phyloP scores from a whole-genome alignment of 2,329 filamentous ascomycete species.

The Apiospora rasikravindrae region DNA sequence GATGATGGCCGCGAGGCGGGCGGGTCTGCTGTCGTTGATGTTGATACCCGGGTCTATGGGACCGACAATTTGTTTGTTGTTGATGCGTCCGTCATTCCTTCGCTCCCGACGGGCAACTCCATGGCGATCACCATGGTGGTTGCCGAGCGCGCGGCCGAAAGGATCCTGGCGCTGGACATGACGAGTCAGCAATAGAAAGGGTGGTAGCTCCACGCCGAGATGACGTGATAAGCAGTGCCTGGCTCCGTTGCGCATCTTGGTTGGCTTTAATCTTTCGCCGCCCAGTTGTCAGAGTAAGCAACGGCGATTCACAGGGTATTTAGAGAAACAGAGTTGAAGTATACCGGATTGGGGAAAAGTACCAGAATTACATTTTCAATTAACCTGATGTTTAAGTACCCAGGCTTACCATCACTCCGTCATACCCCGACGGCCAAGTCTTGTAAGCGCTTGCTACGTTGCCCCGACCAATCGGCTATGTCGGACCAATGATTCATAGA shows the following conservation, averaged over 20 bases:
- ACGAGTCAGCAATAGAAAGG: background rate
- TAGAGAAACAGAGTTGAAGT: background rate
- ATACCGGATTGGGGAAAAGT: background rate
- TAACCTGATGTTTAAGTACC: no score
- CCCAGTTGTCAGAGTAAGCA: background rate
- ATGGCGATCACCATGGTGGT: constrained; percentile 46
- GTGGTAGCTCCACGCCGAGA: no score
- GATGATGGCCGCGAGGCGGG: constrained; percentile 55
- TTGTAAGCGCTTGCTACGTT: background rate
- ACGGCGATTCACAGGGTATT: background rate
- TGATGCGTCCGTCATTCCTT: constrained; percentile 72
- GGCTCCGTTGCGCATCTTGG: no score
- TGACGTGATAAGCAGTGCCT: no score
- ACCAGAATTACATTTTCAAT: background rate
- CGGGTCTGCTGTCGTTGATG: constrained; percentile 66
- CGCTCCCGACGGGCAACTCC: constrained; percentile 73
- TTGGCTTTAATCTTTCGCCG: no score
- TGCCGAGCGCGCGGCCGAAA: constrained; percentile 44
- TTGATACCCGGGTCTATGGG: constrained; percentile 67
- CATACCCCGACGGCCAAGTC: no score
- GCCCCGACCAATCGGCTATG: background rate
- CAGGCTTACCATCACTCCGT: no score
- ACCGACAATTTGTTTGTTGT: constrained; percentile 73
- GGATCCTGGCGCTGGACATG: constrained; percentile 31
- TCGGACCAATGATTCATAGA: background rate